Conservation (phyloP, 2,329 filamentous ascomycete genomes). For the Colletotrichum agaves region DNA sequence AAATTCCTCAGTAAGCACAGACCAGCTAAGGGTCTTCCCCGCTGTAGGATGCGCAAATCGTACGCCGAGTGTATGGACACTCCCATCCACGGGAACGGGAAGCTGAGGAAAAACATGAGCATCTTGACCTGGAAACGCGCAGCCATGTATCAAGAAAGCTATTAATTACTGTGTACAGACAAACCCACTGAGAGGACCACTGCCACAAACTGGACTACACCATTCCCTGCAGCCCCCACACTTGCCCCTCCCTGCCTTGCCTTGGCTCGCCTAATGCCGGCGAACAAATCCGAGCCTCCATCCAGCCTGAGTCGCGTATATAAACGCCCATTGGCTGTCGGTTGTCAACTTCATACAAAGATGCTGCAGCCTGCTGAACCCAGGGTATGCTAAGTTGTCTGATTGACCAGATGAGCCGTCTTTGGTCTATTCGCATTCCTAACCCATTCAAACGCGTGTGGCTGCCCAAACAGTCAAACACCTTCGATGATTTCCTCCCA, state of each 20-base stretch:
- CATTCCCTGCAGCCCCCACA: background rate
- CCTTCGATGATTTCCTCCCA: no score
- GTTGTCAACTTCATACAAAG: no score
- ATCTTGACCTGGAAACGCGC: background rate
- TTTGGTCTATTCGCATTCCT: no score
- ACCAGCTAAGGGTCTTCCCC: background rate
- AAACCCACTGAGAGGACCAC: no score
- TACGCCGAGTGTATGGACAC: background rate
- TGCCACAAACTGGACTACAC: background rate
- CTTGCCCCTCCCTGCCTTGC: background rate
- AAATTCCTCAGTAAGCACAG: conserved; percentile 9
- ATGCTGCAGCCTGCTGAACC: no score
- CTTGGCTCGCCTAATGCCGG: conserved; percentile 1
- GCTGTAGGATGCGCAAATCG: conserved; percentile 1
- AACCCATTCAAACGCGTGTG: no score
- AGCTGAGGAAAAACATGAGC: background rate
- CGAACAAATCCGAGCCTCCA: conserved; percentile 12
- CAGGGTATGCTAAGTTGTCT: no score
- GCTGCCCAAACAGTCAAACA: no score
- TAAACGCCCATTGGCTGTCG: background rate
- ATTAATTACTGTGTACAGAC: no score
- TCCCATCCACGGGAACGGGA: background rate
- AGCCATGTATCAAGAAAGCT: no score
- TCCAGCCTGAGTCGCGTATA: background rate
- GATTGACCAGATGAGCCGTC: no score